Base-by-base conservation (phyloP, 371 early-diverging fungal genomes). In the Cokeromyces recurvatus region DNA sequence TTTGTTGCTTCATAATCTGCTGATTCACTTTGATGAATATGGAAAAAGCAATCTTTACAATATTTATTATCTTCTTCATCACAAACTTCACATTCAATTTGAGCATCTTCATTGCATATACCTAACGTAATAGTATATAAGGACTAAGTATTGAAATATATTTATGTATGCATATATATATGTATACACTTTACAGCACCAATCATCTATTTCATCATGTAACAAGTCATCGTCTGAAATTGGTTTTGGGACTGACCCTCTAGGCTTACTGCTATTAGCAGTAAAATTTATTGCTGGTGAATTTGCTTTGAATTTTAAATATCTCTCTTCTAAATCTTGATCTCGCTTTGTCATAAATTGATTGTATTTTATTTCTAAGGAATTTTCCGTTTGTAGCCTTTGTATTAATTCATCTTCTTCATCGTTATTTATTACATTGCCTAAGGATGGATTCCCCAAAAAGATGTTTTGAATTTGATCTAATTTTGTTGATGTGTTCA, bases 91-190 rank as follows among this genome's bases (percentile, higher is more conserved):
- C 83, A 83, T 21, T 63, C 64, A 35, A 77, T 54, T n/a, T 60
- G 66, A 1, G 80, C 81, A 53, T 83, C 83, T 15, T 79, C 83
- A 40, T 83, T 83, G 38, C 83, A 83, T 15, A 83, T 69, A 37
- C 78, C 80, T 79, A 36, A 16, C 32, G 32, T 9, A 34, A 34
- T 11, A n/a, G 11, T 4, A 11, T 11, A 34, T 5, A 11, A 34
- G 5, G 35, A n/a, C 35, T n/a, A 34, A 9, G 14, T 11, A n/a
- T n/a, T n/a, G n/a, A n/a, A n/a, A n/a, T n/a, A n/a, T n/a, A n/a
- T n/a, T n/a, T n/a, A n/a, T n/a, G n/a, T n/a, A n/a, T n/a, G n/a
- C n/a, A n/a, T n/a, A n/a, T n/a, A n/a, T 34, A 4, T 4, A 34
- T 11, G 5, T 34, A 34, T 34, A 34, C 15, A 11, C 35, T 34